These are phyloP conservation scores for Conoideocrella luteorostrata DNA, from an alignment of 2,329 filamentous ascomycete genomes.

Conservation along the genomic window DNA sequence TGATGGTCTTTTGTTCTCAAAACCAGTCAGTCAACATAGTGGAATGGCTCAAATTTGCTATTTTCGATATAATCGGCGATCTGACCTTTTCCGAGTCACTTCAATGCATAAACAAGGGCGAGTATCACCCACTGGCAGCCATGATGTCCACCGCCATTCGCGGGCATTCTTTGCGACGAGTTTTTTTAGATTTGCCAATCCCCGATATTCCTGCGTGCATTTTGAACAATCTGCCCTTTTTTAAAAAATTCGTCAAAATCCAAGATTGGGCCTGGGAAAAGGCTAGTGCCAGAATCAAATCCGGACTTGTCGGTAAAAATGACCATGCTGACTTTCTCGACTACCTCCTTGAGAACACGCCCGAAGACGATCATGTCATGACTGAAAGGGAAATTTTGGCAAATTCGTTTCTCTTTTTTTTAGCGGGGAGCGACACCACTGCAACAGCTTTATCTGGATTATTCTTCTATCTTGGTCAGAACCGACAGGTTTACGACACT, in stretches of 20 bases:
- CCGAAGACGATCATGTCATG: not conserved
- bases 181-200: no score
- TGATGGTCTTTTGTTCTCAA: no score
- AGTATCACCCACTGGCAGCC: not conserved
- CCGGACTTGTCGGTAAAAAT: not conserved
- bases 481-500: not conserved
- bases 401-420: not conserved
- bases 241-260: no score
- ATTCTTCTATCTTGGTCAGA: not conserved
- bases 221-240: not conserved
- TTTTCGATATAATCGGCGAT: not conserved
- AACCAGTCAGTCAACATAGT: not conserved
- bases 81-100: not conserved
- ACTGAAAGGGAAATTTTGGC: not conserved
- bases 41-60: not conserved
- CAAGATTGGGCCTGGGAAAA: no score
- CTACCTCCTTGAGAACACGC: not conserved
- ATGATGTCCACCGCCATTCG: not conserved
- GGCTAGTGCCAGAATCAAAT: not conserved
- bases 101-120: not conserved
- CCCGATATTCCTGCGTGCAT: not conserved
- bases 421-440: not conserved
- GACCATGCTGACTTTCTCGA: not conserved
- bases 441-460: not conserved
- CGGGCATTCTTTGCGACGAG: not conserved